Evolutionary conservation across 208 protist genomes (phyloP), one percentile per base, ranked within the genome.

Genomic region (Wallacemonas sp.): DNA sequence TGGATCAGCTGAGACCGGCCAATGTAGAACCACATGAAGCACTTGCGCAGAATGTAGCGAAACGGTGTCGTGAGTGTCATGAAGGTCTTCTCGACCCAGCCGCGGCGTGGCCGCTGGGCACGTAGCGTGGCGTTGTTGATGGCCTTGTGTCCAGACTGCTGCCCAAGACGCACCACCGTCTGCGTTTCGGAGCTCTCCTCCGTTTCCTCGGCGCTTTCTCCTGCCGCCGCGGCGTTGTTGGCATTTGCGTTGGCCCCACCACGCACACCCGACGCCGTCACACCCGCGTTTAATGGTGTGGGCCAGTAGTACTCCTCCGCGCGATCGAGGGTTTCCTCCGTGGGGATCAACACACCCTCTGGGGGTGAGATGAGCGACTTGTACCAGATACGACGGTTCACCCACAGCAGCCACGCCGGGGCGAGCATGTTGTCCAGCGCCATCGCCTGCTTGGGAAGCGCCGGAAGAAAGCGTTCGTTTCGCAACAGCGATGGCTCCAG

Each of bases 391-490:
- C 68, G 55, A 36, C 84, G 78, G 61, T 85, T 49, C 49, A 85
- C 69, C 84, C 84, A 87, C 61, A 85, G 58, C 36, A 73, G 78
- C 80, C 80, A 85, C 41, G 75, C 78, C 19, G 81, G 76, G 21
- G 71, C 49, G 30, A 61, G 61, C 33, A 81, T 75, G 62, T 84
- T 81, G 43, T 82, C 70, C 23, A 87, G 72, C 16, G 84, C 78
- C 12, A 70, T 73, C 19, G 82, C 70, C 29, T 70, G 36, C 47
- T 78, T 72, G 21, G 84, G 84, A 24, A 90, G 84, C 16, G 80
- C 73, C 1, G 84, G 84, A 1, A 90, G 67, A 65, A 83, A 85
- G 32, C 81, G 66, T 60, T 87, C 84, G 46, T 90, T 72, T 16
- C 78, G 74, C 61, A 84, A 72, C 44, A 87, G 76, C 48, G 79